Conservation (phyloP, 2,329 filamentous ascomycete species). For the Cryphonectria carpinicola region DNA sequence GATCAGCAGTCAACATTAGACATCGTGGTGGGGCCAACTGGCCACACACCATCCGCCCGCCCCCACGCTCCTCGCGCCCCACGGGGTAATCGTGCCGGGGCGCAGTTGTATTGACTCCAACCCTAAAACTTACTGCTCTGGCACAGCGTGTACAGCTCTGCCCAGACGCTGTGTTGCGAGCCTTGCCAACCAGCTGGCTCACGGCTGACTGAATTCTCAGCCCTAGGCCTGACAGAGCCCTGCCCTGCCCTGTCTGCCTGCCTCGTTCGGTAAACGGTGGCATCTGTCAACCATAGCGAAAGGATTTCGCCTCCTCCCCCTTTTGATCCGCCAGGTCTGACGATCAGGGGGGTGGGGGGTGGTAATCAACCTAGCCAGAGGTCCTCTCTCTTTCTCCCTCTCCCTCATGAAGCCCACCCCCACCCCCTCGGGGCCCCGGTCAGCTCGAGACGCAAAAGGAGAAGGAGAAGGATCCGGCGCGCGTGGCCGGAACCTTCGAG, state of each 20-base stretch:
- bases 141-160: not conserved
- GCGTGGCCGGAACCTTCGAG: not conserved
- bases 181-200: not conserved
- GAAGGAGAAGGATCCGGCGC: not conserved
- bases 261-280: not conserved
- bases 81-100: constrained; percentile 5
- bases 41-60: not conserved
- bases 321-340: constrained; percentile 1
- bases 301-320: constrained; percentile 3
- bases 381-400: too few relatives aligned
- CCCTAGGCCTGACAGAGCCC: not conserved
- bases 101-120: not conserved
- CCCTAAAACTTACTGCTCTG: not conserved
- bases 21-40: not conserved
- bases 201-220: not conserved
- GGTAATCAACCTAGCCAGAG: too few relatives aligned
- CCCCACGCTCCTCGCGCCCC: constrained; percentile 2
- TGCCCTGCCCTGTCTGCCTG: not conserved
- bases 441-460: not conserved
- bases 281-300: not conserved
- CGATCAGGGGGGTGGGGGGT: not conserved
- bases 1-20: constrained; percentile 2
- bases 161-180: too few relatives aligned
- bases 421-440: not conserved
- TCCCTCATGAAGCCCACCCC: not conserved